Evolutionary conservation across 352 stramenopile species (phyloP).

Genomic region (Blastocystis sp.): DNA sequence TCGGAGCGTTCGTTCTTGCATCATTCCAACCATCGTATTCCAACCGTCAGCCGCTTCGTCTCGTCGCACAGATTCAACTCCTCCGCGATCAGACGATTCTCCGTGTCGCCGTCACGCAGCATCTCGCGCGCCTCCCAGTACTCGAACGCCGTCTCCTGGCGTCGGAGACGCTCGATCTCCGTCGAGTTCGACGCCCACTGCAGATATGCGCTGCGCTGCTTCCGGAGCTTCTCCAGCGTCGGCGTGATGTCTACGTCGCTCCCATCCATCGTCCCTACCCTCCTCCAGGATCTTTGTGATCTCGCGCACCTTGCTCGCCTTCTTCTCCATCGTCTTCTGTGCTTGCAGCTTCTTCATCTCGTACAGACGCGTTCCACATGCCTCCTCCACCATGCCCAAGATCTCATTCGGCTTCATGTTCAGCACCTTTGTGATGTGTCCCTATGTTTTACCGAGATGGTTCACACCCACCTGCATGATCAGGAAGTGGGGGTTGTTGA

Average conservation of each 20-base stretch:
- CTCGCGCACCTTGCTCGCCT: constrained; percentile 96
- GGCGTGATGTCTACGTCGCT: constrained; percentile 88
- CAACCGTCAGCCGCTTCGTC: constrained; percentile 69
- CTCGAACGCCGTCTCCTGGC: constrained; percentile 89
- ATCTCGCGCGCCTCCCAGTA: constrained; percentile 67
- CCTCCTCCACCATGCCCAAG: constrained; percentile 98
- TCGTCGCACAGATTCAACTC: constrained; percentile 75
- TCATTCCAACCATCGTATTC: constrained; percentile 71
- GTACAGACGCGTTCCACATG: constrained; percentile 96
- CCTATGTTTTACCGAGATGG: too few species aligned
- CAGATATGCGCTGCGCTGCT: constrained; percentile 91
- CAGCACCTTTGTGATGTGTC: constrained; percentile 92
- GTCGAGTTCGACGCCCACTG: constrained; percentile 94
- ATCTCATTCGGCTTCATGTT: constrained; percentile 99
- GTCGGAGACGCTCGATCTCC: constrained; percentile 87
- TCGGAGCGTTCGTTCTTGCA: constrained; percentile 67
- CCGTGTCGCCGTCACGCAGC: constrained; percentile 58
- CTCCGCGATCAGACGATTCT: constrained; percentile 64
- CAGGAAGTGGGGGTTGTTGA: constrained; percentile 99
- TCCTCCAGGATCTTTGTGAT: constrained; percentile 83
- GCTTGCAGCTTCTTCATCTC: constrained; percentile 94
- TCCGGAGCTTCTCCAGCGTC: constrained; percentile 88
- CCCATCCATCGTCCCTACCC: neutral
- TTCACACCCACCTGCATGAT: too few species aligned
- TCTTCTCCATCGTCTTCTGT: constrained; percentile 97